phyloP scores from a whole-genome alignment of 176 grass and related monocot species.

The Oryza meridionalis region DNA sequence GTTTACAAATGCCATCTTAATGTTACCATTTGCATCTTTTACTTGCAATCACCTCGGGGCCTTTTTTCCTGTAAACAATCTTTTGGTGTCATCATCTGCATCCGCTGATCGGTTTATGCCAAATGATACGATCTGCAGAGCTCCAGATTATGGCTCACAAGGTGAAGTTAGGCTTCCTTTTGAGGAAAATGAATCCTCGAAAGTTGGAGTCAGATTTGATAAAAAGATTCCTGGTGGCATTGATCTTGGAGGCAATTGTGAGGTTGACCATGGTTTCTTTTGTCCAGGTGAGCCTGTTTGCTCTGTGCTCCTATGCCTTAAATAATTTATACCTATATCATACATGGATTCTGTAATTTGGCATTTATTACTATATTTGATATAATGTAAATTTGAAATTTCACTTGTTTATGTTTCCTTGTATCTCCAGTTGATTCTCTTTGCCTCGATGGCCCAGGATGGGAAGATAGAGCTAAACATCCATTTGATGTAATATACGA shows the following conservation, averaged over 20 bases:
- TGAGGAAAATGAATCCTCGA: slow-evolving; percentile 89
- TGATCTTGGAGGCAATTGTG: slow-evolving; percentile 95
- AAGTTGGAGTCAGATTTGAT: slow-evolving; percentile 95
- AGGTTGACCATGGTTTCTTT: slow-evolving; percentile 93
- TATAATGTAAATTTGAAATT: slow-evolving; percentile 20
- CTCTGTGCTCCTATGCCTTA: slow-evolving; percentile 6
- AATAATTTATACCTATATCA: slow-evolving; percentile 24
- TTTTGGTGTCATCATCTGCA: not conserved
- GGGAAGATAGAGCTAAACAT: slow-evolving; percentile 77
- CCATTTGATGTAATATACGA: slow-evolving; percentile 83
- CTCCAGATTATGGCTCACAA: slow-evolving; percentile 79
- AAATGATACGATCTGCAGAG: slow-evolving; percentile 57
- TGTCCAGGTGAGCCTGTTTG: slow-evolving; percentile 58
- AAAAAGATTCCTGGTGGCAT: slow-evolving; percentile 76
- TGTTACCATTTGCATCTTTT: slow-evolving; percentile 28
- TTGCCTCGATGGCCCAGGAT: slow-evolving; percentile 69
- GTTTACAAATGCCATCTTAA: slow-evolving; percentile 2
- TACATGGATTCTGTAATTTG: slow-evolving; percentile 22
- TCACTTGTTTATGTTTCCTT: slow-evolving; percentile 34
- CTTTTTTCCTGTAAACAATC: not conserved
- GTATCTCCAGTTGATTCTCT: slow-evolving; percentile 70
- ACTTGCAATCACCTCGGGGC: not conserved
- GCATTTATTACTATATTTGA: slow-evolving; percentile 29
- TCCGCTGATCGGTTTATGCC: slow-evolving; percentile 16
- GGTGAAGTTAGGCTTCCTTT: slow-evolving; percentile 92